A percentile compares a stretch with the other conserved stretches of the same genome.
phyloP scores from a whole-genome alignment of 495 filamentous ascomycete species.

The Sordaria brevicollis region DNA sequence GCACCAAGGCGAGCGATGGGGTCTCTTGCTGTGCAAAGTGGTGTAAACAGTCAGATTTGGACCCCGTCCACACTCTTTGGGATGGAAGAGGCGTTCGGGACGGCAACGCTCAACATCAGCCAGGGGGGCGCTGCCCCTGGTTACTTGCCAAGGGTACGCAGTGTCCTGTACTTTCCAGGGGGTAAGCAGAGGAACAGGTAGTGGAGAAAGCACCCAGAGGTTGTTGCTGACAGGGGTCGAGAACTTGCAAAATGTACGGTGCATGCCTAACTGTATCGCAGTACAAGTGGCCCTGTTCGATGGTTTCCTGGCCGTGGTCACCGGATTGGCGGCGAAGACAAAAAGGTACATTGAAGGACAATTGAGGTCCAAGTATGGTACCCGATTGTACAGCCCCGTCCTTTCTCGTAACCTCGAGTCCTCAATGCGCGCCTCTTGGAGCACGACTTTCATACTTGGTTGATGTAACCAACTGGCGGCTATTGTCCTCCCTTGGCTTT shows the following conservation, averaged over 20 bases:
- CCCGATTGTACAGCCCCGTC: neutral
- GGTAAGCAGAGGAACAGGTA: neutral
- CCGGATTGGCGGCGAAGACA: neutral
- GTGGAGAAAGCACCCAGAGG: neutral
- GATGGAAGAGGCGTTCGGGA: neutral
- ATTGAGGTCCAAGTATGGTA: neutral
- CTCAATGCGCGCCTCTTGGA: neutral
- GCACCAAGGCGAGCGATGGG: neutral
- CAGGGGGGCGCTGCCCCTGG: neutral
- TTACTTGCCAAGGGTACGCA: neutral
- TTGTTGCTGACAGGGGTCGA: neutral
- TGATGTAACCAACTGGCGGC: neutral
- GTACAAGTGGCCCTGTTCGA: neutral
- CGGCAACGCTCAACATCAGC: neutral
- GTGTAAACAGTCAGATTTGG: neutral
- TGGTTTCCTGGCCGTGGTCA: neutral
- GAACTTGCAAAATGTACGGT: neutral
- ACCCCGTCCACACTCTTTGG: neutral
- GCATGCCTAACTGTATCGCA: neutral
- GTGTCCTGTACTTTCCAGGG: neutral
- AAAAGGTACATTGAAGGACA: neutral
- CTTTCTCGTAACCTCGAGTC: neutral
- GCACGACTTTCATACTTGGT: neutral
- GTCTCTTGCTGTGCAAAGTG: neutral
- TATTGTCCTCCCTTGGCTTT: neutral